Percentiles rank a stretch among this genome's conserved stretches.
phyloP scores from a whole-genome alignment of 495 filamentous ascomycete species.

The Talaromyces thailandensis region DNA sequence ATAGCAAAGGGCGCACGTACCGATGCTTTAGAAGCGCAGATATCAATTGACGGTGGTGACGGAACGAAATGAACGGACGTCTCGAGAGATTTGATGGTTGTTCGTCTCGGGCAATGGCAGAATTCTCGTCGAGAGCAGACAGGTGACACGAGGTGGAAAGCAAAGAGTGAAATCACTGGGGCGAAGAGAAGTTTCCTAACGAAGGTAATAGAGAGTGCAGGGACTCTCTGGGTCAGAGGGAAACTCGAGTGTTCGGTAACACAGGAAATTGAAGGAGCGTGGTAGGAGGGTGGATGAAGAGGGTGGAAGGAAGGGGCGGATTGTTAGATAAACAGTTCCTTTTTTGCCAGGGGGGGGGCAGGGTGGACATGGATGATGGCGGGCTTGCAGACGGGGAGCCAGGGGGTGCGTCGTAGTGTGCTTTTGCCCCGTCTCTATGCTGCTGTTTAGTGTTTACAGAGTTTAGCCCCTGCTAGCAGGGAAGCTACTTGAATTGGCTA shows the following conservation, averaged over 20 bases:
- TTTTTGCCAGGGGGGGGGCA: background rate
- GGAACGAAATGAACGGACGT: background rate
- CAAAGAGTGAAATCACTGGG: background rate
- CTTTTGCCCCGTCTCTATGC: too few species aligned
- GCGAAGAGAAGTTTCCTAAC: constrained; percentile 22
- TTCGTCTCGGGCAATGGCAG: background rate
- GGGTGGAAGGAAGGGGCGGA: constrained; percentile 14
- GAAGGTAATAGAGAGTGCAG: constrained; percentile 36
- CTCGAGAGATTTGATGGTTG: background rate
- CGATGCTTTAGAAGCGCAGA: background rate
- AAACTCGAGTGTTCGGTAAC: constrained; percentile 17
- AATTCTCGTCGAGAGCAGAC: background rate
- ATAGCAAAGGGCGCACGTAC: background rate
- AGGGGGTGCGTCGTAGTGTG: constrained; percentile 8
- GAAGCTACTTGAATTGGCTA: too few species aligned
- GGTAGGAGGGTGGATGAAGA: constrained; percentile 10
- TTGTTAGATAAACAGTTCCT: constrained; percentile 13
- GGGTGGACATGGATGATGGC: background rate
- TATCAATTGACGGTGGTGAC: background rate
- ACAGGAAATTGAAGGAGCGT: constrained; percentile 8
- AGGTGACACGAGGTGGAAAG: background rate
- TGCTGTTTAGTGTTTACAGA: too few species aligned
- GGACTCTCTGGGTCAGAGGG: constrained; percentile 37
- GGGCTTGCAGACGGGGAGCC: constrained; percentile 7
- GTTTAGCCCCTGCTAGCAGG: too few species aligned